A percentile compares a stretch with the other conserved stretches of the same genome.
phyloP scores from a whole-genome alignment of 495 filamentous ascomycete species.

The Podospora conica region DNA sequence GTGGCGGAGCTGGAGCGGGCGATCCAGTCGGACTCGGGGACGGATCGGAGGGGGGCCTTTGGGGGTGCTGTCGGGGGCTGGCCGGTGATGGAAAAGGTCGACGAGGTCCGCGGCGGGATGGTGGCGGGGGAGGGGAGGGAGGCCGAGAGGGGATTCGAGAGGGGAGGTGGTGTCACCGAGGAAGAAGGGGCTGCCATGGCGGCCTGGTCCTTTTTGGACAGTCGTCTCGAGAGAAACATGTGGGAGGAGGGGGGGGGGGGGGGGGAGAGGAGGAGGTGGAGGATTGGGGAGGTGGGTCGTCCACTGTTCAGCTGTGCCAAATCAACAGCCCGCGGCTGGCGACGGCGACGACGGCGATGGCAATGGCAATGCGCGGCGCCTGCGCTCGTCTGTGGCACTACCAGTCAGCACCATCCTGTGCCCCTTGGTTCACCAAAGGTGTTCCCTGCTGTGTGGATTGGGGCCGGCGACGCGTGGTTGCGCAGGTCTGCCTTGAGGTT shows the following conservation, averaged over 20 bases:
- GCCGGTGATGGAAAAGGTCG: conserved; percentile 32
- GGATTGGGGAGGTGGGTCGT: not conserved
- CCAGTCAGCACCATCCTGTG: not conserved
- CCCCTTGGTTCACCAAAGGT: not conserved
- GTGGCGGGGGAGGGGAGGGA: conserved; percentile 55
- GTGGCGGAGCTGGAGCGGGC: conserved; percentile 7
- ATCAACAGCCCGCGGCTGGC: not conserved
- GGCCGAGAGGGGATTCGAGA: conserved; percentile 18
- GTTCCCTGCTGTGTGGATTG: no score
- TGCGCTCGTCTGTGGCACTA: not conserved
- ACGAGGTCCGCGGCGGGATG: conserved; percentile 71
- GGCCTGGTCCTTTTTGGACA: conserved; percentile 22
- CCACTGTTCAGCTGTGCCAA: not conserved
- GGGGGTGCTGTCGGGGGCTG: conserved; percentile 14
- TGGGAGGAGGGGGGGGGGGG: not conserved
- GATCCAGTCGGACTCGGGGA: conserved; percentile 55
- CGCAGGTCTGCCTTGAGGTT: not conserved
- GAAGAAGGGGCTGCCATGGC: conserved; percentile 25
- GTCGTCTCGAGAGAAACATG: conserved; percentile 22
- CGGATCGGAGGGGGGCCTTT: conserved; percentile 47
- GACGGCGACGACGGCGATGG: not conserved
- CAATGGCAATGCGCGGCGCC: not conserved
- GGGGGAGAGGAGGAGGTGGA: not conserved
- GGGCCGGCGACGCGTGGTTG: not conserved
- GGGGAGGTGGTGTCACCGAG: not conserved